These are phyloP conservation scores for Cordyceps farinosa DNA, from an alignment of 2,329 filamentous ascomycete genomes.

Conservation along the genomic window DNA sequence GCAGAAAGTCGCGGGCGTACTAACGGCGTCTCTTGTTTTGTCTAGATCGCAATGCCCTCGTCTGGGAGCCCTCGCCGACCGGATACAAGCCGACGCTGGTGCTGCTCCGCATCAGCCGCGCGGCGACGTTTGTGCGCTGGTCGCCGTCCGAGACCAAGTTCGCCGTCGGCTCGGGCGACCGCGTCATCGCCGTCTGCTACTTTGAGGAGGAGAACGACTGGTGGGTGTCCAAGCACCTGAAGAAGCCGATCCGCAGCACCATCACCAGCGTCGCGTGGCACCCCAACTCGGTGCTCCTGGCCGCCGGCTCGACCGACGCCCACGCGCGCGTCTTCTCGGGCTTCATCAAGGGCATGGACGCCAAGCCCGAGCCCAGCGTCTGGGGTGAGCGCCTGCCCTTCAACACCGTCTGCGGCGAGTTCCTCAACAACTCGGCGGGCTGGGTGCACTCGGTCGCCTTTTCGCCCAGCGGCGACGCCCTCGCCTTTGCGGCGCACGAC, in stretches of 20 bases:
- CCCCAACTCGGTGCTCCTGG: slow-evolving; percentile 92
- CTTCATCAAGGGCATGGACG: slow-evolving; percentile 94
- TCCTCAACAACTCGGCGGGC: slow-evolving; percentile 89
- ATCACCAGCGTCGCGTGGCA: slow-evolving; percentile 96
- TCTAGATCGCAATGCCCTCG: slow-evolving; percentile 90
- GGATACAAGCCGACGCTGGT: slow-evolving; percentile 98
- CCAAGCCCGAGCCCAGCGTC: slow-evolving; percentile 75
- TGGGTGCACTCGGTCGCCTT: slow-evolving; percentile 96
- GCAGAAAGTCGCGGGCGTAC: background rate
- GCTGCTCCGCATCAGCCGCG: slow-evolving; percentile 92
- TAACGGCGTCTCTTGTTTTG: background rate
- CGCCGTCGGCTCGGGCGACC: slow-evolving; percentile 91
- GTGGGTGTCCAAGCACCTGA: slow-evolving; percentile 99
- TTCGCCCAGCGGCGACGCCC: slow-evolving; percentile 85
- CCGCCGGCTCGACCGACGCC: slow-evolving; percentile 93
- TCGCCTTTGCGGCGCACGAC: slow-evolving; percentile 93
- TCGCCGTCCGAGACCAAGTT: slow-evolving; percentile 96
- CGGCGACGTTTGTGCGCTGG: slow-evolving; percentile 96
- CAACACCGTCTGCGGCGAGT: slow-evolving; percentile 98
- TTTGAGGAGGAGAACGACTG: slow-evolving; percentile 99
- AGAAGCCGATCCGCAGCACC: slow-evolving; percentile 97
- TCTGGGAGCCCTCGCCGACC: slow-evolving; percentile 90
- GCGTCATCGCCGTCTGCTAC: slow-evolving; percentile 95
- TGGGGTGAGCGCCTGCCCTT: slow-evolving; percentile 97
- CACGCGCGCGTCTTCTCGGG: slow-evolving; percentile 92